Evolutionary conservation across 2,329 filamentous ascomycete species (phyloP).

Genomic region (Calonectria honghensis): DNA sequence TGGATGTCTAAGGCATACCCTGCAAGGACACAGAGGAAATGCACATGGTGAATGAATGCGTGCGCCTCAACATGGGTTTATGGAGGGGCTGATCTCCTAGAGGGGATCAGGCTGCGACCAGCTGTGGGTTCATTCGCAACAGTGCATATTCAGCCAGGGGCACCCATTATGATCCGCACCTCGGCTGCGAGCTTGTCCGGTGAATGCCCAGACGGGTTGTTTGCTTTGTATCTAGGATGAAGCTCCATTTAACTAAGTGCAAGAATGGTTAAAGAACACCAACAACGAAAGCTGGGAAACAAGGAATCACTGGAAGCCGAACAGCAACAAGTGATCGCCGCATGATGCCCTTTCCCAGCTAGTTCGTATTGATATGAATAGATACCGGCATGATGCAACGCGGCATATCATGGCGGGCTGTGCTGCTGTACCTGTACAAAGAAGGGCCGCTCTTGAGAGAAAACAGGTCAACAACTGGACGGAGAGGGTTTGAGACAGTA

Average conservation of each 20-base stretch:
- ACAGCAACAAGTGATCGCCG: neutral
- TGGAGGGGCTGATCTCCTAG: neutral
- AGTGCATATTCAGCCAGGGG: neutral
- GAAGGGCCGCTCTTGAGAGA: neutral
- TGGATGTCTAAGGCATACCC: neutral
- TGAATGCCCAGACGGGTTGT: neutral
- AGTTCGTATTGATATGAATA: conserved; percentile 16
- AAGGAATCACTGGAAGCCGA: no score
- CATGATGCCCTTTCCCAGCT: neutral
- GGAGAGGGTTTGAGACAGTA: neutral
- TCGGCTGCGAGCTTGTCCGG: neutral
- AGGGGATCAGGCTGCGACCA: conserved; percentile 1
- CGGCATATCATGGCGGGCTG: neutral
- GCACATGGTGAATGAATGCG: neutral
- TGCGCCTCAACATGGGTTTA: neutral
- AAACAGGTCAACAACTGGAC: neutral
- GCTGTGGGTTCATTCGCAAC: neutral
- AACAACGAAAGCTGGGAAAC: neutral
- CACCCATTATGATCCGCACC: neutral
- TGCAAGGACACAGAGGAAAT: neutral
- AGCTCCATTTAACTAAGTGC: neutral
- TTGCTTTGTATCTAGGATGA: neutral
- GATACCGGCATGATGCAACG: conserved; percentile 11
- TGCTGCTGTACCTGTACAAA: neutral
- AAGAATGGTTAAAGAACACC: neutral